phyloP scores from a whole-genome alignment of 2,329 filamentous ascomycete species.

The Colletotrichum magnum region DNA sequence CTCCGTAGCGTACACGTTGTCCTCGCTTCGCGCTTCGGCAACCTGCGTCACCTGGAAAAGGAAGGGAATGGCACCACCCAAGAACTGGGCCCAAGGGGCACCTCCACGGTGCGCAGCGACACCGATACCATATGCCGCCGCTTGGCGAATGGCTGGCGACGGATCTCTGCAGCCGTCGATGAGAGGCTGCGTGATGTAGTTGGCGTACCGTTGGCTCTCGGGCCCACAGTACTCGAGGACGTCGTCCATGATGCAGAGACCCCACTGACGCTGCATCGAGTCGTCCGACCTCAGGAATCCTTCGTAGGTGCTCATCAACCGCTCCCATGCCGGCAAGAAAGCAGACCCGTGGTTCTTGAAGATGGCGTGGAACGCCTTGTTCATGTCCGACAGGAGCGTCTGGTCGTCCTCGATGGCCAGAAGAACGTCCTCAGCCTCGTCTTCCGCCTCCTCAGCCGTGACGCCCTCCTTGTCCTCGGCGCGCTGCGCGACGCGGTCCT shows the following conservation, averaged over 20 bases:
- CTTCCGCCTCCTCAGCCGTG: conserved; percentile 89
- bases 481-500: conserved; percentile 85
- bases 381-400: conserved; percentile 97
- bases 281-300: conserved; percentile 85
- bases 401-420: conserved; percentile 98
- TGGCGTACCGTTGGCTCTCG: conserved; percentile 88
- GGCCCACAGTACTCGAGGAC: conserved; percentile 96
- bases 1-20: conserved; percentile 97
- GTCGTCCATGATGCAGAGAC: conserved; percentile 98
- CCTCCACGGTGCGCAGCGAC: conserved; percentile 96
- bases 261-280: conserved; percentile 96
- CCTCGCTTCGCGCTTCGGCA: conserved; percentile 86
- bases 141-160: conserved; percentile 93
- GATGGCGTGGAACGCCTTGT: conserved; percentile 99
- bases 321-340: conserved; percentile 92
- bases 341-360: conserved; percentile 94
- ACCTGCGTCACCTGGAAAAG: conserved; percentile 89
- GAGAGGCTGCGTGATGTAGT: conserved; percentile 88
- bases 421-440: conserved; percentile 87
- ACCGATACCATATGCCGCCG: conserved; percentile 94
- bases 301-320: conserved; percentile 87
- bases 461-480: conserved; percentile 82
- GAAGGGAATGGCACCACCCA: conserved; percentile 82
- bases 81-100: conserved; percentile 87
- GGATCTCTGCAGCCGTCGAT: conserved; percentile 88